Evolutionary conservation across 2,329 filamentous ascomycete species (phyloP).

Genomic region (Cryphonectria carpinicola): DNA sequence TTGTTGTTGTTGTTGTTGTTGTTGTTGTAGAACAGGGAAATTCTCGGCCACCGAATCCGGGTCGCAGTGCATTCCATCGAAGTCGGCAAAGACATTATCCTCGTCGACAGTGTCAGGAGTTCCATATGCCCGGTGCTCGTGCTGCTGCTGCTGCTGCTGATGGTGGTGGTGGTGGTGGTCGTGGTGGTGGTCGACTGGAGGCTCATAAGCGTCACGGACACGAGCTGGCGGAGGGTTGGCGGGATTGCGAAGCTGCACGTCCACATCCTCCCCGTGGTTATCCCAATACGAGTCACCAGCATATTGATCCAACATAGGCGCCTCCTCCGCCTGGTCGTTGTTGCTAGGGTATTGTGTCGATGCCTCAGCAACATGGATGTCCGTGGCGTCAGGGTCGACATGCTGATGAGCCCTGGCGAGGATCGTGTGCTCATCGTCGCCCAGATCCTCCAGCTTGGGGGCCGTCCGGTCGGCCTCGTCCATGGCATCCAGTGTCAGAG

Average conservation of each 20-base stretch:
- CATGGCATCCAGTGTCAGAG: conserved; percentile 55
- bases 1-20: conserved; percentile 13
- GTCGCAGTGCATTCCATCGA: conserved; percentile 78
- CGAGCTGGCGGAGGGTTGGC: conserved; percentile 22
- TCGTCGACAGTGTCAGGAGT: conserved; percentile 68
- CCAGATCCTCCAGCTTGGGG: conserved; percentile 37
- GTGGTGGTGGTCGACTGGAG: conserved; percentile 38
- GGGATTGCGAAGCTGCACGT: conserved; percentile 21
- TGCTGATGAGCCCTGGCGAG: conserved; percentile 42
- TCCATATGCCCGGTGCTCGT: conserved; percentile 55
- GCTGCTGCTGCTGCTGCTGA: conserved; percentile 32
- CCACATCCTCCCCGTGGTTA: conserved; percentile 16
- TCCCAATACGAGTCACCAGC: conserved; percentile 26
- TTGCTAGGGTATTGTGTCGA: conserved; percentile 17
- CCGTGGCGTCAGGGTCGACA: conserved; percentile 37
- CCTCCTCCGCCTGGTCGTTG: conserved; percentile 20
- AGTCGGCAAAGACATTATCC: conserved; percentile 73
- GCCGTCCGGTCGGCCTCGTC: conserved; percentile 56
- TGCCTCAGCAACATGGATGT: conserved; percentile 30
- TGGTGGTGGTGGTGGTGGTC: no score
- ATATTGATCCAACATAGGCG: conserved; percentile 31
- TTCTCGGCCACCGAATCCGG: conserved; percentile 46
- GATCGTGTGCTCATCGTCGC: conserved; percentile 45
- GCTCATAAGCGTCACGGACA: conserved; percentile 30
- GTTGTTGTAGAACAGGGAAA: conserved; percentile 27